phyloP scores from a whole-genome alignment of 164 flowering plant genomes.

The Vitis rotundifolia region DNA sequence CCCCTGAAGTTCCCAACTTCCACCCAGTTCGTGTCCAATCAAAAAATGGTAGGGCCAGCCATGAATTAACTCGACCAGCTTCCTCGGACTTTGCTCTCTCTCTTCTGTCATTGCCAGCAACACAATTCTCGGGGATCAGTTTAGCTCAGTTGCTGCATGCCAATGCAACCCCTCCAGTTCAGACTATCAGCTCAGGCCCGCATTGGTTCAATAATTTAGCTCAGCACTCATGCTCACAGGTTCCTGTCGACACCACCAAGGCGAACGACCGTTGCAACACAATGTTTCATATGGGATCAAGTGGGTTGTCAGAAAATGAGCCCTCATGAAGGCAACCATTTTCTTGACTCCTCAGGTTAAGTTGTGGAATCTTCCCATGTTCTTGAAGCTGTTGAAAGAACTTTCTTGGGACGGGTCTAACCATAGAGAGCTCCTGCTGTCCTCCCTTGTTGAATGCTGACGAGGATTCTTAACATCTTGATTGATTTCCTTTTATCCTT shows the following conservation, averaged over 20 bases:
- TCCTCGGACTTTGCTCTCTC: conserved; percentile 33
- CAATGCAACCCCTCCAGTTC: background rate
- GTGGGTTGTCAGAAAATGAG: conserved; percentile 3
- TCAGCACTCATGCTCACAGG: conserved; percentile 1
- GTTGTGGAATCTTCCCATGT: background rate
- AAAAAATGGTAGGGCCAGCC: background rate
- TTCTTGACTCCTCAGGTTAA: background rate
- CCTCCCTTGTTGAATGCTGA: no score
- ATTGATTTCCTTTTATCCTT: no score
- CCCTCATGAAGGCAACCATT: background rate
- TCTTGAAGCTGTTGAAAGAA: background rate
- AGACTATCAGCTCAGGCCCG: background rate
- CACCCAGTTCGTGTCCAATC: background rate
- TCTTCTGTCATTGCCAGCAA: conserved; percentile 32
- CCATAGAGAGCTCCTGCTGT: no score
- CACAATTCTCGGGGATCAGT: conserved; percentile 7
- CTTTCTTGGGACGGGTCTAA: background rate
- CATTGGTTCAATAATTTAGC: background rate
- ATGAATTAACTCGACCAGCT: background rate
- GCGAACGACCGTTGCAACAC: background rate
- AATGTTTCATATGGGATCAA: background rate
- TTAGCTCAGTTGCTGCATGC: background rate
- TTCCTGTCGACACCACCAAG: background rate
- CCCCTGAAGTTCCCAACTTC: background rate
- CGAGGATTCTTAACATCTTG: no score